Evolutionary conservation across 345 rosid species (phyloP).

Genomic region (Turnera subulata): DNA sequence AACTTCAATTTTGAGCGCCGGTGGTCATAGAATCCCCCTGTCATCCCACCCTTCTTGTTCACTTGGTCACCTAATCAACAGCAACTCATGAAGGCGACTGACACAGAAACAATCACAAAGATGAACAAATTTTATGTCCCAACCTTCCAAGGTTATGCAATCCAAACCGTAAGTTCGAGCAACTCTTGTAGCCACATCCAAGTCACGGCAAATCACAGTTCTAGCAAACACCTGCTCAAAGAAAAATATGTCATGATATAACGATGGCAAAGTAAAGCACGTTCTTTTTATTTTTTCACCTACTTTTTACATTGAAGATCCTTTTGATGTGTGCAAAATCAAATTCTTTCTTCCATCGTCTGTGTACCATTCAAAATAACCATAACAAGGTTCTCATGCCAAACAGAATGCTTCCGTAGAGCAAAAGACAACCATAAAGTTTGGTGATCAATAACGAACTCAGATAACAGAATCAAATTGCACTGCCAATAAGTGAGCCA

Average conservation of each 20-base stretch:
- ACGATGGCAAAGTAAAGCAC: neutral
- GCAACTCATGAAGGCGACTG: constrained; percentile 18
- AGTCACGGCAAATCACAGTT: constrained; percentile 88
- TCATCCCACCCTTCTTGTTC: constrained; percentile 98
- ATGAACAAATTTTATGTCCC: constrained; percentile 12
- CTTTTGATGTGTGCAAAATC: too few species aligned
- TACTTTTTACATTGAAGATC: too few species aligned
- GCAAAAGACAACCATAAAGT: too few species aligned
- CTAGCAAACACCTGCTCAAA: constrained; percentile 73
- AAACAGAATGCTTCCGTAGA: too few species aligned
- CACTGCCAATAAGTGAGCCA: too few species aligned
- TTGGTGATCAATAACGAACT: too few species aligned
- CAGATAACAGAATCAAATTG: too few species aligned
- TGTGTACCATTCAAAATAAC: too few species aligned
- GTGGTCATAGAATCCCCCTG: constrained; percentile 90
- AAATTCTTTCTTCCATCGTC: too few species aligned
- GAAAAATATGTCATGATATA: constrained; percentile 2
- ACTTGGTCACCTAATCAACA: constrained; percentile 87
- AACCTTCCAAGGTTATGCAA: constrained; percentile 97
- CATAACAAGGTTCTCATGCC: too few species aligned
- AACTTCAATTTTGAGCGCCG: constrained; percentile 89
- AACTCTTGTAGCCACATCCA: constrained; percentile 92
- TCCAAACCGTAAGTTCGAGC: constrained; percentile 84
- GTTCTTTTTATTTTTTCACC: neutral
- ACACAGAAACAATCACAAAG: neutral